Base-by-base conservation (phyloP, 768 basidiomycete species). In the Cystofilobasidium bisporidii region DNA sequence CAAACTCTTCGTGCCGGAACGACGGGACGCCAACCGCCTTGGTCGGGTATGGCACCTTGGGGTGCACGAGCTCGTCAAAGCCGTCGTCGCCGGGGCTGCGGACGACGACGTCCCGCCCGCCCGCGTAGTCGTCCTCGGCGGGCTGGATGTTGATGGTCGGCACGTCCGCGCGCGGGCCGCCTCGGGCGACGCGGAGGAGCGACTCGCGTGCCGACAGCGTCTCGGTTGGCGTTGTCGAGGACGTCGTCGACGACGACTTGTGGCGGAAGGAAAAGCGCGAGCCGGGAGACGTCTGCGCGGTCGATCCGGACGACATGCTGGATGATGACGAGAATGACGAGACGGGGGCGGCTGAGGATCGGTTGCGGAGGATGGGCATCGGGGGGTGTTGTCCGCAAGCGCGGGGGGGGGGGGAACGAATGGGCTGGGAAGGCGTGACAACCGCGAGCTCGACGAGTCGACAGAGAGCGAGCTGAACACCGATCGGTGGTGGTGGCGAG, bases 1-100 rank as follows among this genome's bases (percentile, higher is more conserved):
- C 93, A 75, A 93, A 97, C 79, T 97, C 93, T 30, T 88, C 83
- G 79, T 98, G 77, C 71, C 73, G 76, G 61, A 75, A 71, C 0
- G 72, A 26, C 2, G 68, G 68, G 20, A 61, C 59, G 38, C 68
- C 68, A 28, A 53, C 24, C 45, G 45, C 30, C 40, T 69, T 53
- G 15, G 40, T 47, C 32, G 68, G 63, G 24, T 69, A 69, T 9
- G 57, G 11, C 2, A 26, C 18, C 32, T 36, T 43, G 24, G 62
- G 62, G 17, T 48, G 20, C 4, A 33, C 24, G 24, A 63, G 45
- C 24, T n/a, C 36, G 45, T 63, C 62, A 15, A 50, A 63, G 14
- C 28, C 50, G 24, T 48, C 26, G 45, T 63, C 50, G 32, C 50
- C 62, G 11, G 50, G 38, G 38, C 62, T 63, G 15, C 45, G 32